A percentile compares a stretch with the other conserved stretches of the same genome.
These are phyloP conservation scores for Barnettozyma vustinii DNA, from an alignment of 805 yeast genomes.

Conservation along the genomic window DNA sequence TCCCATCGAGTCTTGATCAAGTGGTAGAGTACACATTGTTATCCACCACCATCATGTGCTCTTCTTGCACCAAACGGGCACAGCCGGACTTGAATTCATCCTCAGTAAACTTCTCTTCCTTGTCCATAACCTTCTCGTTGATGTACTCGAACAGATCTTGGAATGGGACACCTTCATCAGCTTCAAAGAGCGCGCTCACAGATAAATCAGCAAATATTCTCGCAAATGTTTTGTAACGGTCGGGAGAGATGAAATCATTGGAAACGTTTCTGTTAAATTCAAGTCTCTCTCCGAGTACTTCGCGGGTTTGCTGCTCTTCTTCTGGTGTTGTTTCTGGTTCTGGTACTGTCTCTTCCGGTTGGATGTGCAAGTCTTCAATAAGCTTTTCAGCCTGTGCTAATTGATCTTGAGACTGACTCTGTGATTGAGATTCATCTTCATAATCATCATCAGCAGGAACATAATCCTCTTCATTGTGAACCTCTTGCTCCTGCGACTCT, in stretches of 20 bases:
- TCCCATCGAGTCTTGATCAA: conserved; percentile 10
- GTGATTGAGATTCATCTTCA: conserved; percentile 12
- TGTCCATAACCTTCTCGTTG: conserved; percentile 36
- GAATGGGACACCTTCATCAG: conserved; percentile 39
- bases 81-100: conserved; percentile 42
- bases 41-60: conserved; percentile 44
- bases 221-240: conserved; percentile 43
- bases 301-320: background rate
- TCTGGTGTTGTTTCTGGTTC: background rate
- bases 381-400: background rate
- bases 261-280: conserved; percentile 20
- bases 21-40: conserved; percentile 37
- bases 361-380: conserved; percentile 6
- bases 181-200: conserved; percentile 38
- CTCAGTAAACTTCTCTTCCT: conserved; percentile 42
- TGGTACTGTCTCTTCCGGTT: background rate
- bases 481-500: conserved; percentile 5
- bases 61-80: conserved; percentile 36
- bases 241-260: conserved; percentile 35
- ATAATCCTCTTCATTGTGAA: conserved; percentile 17
- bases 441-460: conserved; percentile 12
- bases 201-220: conserved; percentile 42
- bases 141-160: conserved; percentile 34
- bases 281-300: background rate
- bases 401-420: conserved; percentile 1